These are phyloP conservation scores for Linnemannia elongata DNA, from an alignment of 192 early-diverging fungal species.

Conservation along the genomic window DNA sequence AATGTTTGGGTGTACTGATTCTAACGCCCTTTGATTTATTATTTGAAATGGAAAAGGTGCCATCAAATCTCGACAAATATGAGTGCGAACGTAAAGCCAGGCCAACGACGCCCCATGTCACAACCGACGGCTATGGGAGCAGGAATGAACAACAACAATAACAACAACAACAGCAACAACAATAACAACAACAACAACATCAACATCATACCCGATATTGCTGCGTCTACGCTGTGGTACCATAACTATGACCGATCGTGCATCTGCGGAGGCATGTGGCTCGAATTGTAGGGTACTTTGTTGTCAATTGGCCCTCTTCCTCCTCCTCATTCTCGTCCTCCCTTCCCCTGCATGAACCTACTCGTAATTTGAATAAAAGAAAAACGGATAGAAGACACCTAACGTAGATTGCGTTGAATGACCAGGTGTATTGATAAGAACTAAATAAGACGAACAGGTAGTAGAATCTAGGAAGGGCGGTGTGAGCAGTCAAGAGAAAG, in stretches of 20 bases:
- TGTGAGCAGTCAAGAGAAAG: background rate
- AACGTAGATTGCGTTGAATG: too few species aligned
- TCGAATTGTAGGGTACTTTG: constrained; percentile 23
- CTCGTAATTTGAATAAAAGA: too few species aligned
- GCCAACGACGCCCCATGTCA: background rate
- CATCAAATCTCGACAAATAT: constrained; percentile 41
- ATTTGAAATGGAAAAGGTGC: constrained; percentile 15
- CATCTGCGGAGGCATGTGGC: constrained; percentile 56
- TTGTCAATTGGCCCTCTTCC: background rate
- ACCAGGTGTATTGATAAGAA: too few species aligned
- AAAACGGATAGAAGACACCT: too few species aligned
- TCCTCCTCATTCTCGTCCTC: background rate
- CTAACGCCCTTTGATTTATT: background rate
- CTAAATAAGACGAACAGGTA: too few species aligned
- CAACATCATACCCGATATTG: constrained; percentile 39
- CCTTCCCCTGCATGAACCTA: background rate
- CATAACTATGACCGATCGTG: constrained; percentile 54
- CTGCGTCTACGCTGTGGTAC: constrained; percentile 44
- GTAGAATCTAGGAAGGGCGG: too few species aligned
- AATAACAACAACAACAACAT: background rate
- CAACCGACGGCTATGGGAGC: constrained; percentile 17
- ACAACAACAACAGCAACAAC: too few species aligned
- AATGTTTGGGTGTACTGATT: background rate
- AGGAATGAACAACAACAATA: background rate
- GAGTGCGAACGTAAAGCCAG: background rate